Percentiles rank a stretch among this genome's conserved stretches.
Evolutionary conservation across 768 basidiomycete genomes (phyloP).

Genomic region (Candolleomyces aberdarensis): DNA sequence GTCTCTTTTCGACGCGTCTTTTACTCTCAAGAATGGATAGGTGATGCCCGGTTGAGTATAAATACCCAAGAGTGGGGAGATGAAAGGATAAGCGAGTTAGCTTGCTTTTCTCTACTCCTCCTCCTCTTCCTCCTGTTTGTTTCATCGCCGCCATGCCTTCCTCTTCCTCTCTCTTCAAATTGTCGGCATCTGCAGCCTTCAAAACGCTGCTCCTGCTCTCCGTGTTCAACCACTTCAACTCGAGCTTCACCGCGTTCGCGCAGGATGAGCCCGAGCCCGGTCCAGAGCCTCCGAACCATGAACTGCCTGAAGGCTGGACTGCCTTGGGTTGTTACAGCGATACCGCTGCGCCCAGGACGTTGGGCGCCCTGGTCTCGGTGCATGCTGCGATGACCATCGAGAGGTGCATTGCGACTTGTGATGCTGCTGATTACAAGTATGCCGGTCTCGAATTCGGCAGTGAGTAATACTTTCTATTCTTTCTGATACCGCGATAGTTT

Average conservation of each 20-base stretch:
- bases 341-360: constrained; percentile 46
- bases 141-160: background rate
- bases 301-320: constrained; percentile 6
- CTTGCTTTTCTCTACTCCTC: background rate
- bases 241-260: no score
- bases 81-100: background rate
- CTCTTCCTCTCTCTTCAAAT: background rate
- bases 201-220: no score
- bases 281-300: background rate
- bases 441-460: constrained; percentile 66
- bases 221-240: no score
- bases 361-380: constrained; percentile 41
- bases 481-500: background rate
- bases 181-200: background rate
- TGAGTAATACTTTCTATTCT: constrained; percentile 18
- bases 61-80: background rate
- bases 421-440: constrained; percentile 39
- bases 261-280: no score
- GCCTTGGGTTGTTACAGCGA: constrained; percentile 22
- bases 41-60: background rate
- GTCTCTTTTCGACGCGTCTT: background rate
- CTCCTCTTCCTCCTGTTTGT: background rate
- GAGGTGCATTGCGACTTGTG: constrained; percentile 36
- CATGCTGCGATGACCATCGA: constrained; percentile 56
- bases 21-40: background rate